Conservation (phyloP, 2,329 filamentous ascomycete genomes). For the Ophidiomyces ophidiicola region DNA sequence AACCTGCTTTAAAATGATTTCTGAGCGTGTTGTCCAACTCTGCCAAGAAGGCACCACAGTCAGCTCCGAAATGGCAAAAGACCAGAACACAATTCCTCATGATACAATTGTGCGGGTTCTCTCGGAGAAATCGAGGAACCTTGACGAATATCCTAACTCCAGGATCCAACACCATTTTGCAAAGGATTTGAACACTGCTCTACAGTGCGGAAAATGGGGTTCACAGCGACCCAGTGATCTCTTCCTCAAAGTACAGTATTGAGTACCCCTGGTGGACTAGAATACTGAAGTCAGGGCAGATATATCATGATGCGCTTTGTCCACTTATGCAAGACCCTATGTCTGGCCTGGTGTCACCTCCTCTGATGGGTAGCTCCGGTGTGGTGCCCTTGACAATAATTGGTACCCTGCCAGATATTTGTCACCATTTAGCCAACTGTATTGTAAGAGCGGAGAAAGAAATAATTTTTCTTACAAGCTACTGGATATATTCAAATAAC, state of each 20-base stretch:
- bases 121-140: no score
- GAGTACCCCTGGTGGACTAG: constrained; percentile 1
- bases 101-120: constrained; percentile 47
- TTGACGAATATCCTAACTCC: no score
- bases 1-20: constrained; percentile 26
- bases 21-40: constrained; percentile 39
- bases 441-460: constrained; percentile 62
- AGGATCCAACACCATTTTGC: background rate
- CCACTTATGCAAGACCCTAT: constrained; percentile 30
- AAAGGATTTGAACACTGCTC: constrained; percentile 41
- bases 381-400: constrained; percentile 58
- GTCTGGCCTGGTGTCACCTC: constrained; percentile 44
- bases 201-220: constrained; percentile 56
- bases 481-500: constrained; percentile 59
- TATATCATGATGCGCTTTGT: constrained; percentile 53
- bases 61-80: constrained; percentile 44
- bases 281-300: constrained; percentile 25
- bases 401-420: constrained; percentile 56
- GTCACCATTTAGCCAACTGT: constrained; percentile 61
- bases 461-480: constrained; percentile 63
- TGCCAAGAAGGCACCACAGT: constrained; percentile 45
- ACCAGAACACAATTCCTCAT: constrained; percentile 42
- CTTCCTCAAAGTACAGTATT: constrained; percentile 45
- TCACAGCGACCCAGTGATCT: constrained; percentile 50
- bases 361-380: constrained; percentile 49